Base-by-base conservation (phyloP, 2,329 filamentous ascomycete genomes). In the Paramyrothecium sp. region DNA sequence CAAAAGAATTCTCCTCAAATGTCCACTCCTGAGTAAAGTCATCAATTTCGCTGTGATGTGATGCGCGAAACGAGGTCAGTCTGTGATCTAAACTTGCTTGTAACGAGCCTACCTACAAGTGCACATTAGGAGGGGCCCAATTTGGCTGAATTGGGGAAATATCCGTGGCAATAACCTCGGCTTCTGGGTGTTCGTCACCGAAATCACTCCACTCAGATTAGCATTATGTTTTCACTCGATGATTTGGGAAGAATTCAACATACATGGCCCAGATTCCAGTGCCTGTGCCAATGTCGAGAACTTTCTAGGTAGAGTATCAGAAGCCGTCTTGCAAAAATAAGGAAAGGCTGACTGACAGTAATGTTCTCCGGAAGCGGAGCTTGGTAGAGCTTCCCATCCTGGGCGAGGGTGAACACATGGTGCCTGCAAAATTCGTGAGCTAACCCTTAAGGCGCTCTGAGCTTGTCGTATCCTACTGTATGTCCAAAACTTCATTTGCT, bases 141-240 rank as follows among this genome's bases (percentile, higher is more conserved):
- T 53, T 33, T 1, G 73, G 71, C 53, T 75, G 72, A 20, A 71
- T 68, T 3, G 70, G 63, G 1, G 69, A 72, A 12, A 77, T 67
- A 52, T 77, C 74, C 11, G 66, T 69, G 5, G 72, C 73, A 19
- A 70, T 61, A 13, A 75, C 69, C 19, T 65, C 38, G 8, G 67
- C 64, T 2, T 61, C 63, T 2, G 71, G 70, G 34, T 65, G 66
- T 7, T 61, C 46, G 10, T 72, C 69, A 16, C 66, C 71, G 17
- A 72, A 60, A 20, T 73, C 69, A 20, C 63, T 64, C 21, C 33
- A 38, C 10, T 38, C 10, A 16, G 33, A 16, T 10, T 38, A 38
- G n/a, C n/a, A n/a, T n/a, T n/a, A n/a, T n/a, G n/a, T n/a, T n/a
- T n/a, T n/a, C n/a, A n/a, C n/a, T n/a, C n/a, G n/a, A n/a, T n/a